These are phyloP conservation scores for Fusarium proliferatum DNA, from an alignment of 2,329 filamentous ascomycete species.

Conservation along the genomic window DNA sequence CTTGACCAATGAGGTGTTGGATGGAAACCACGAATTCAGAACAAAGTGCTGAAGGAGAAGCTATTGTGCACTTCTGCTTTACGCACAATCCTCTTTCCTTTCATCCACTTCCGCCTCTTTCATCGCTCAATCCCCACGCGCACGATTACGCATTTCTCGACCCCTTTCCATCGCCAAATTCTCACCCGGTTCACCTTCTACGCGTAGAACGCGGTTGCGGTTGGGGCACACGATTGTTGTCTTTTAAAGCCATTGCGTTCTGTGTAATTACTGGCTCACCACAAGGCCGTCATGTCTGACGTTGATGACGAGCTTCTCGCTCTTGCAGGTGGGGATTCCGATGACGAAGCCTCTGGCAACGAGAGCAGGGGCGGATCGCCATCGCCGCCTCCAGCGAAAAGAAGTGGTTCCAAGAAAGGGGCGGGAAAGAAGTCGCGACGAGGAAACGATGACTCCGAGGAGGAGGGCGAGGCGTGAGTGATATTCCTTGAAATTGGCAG, in stretches of 20 bases:
- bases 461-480: slow-evolving; percentile 68
- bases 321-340: slow-evolving; percentile 83
- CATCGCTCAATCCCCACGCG: slow-evolving; percentile 17
- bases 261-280: slow-evolving; percentile 4
- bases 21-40: slow-evolving; percentile 40
- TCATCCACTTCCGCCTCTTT: slow-evolving; percentile 26
- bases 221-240: neutral
- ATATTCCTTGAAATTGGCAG: slow-evolving; percentile 2
- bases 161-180: slow-evolving; percentile 1
- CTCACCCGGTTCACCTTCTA: neutral
- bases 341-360: slow-evolving; percentile 66
- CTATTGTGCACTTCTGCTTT: slow-evolving; percentile 27
- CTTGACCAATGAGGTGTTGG: slow-evolving; percentile 40
- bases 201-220: slow-evolving; percentile 30
- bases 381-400: slow-evolving; percentile 59
- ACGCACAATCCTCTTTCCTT: slow-evolving; percentile 16
- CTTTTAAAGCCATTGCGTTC: slow-evolving; percentile 24
- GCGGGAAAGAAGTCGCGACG: slow-evolving; percentile 61
- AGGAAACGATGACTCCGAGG: slow-evolving; percentile 62
- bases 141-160: slow-evolving; percentile 11
- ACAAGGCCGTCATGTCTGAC: slow-evolving; percentile 75
- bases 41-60: slow-evolving; percentile 36
- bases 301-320: slow-evolving; percentile 94
- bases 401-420: slow-evolving; percentile 45
- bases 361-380: slow-evolving; percentile 66